Evolutionary conservation across 2,329 filamentous ascomycete genomes (phyloP), one percentile per base, ranked within the genome.

Genomic region (Xylaria sp.): DNA sequence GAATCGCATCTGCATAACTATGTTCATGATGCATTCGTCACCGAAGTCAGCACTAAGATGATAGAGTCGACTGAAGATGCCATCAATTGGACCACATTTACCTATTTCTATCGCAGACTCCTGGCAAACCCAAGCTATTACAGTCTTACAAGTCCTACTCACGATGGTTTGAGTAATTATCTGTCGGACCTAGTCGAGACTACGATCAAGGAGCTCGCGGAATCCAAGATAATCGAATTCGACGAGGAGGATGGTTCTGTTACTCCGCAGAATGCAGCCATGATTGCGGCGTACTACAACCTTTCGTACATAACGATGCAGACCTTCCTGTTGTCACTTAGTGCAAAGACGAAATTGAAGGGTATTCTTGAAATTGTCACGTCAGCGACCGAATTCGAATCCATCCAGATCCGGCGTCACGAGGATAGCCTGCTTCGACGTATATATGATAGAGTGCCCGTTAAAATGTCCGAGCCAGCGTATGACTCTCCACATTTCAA

Each of bases 271-370:
- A 98, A 99, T 80, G 92, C 95, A 2, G 96, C 96, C 74, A 98
- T 98, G 93, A 98, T 99, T 78, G 94, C 93, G 10, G 94, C 96
- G 1, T 98, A 99, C 86, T 99, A 99, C 87, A 98, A 98, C 82
- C 97, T 99, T 78, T 98, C 95, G 6, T 98, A 98, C 83, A 93
- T 97, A 80, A 99, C 96, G 2, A 99, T 99, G 94, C 95, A 99
- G 83, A 99, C 96, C 0, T 95, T 99, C 86, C 85, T 99, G 61
- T 86, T 99, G 65, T 99, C 96, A 15, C 87, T 99, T 56, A 94
- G 90, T 64, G 90, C 90, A 51, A 91, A 91, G 74, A 98, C 94
- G 3, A 98, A 97, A 84, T 89, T 99, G 73, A 99, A 99, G 86
- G 94, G 94, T 56, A 94, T 99, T 52, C 86, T 99, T 64, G 96